phyloP scores from a whole-genome alignment of 164 flowering plant species.

The Echeveria elegans region DNA sequence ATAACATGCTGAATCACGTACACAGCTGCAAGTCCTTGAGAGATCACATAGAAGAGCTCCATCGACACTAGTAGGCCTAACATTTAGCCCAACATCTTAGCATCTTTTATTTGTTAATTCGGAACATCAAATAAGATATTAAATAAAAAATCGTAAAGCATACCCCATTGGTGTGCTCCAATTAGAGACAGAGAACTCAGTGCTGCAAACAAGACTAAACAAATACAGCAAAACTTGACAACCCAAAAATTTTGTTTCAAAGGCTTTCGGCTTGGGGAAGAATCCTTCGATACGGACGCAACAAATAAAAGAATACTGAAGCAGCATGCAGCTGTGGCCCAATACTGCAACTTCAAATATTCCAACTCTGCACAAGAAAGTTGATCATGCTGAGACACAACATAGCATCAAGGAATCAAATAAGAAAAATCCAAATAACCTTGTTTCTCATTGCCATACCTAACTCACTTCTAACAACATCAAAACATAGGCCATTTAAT shows the following conservation, averaged over 20 bases:
- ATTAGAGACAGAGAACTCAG: slow-evolving; percentile 40
- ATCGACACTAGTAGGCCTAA: slow-evolving; percentile 33
- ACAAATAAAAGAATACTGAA: slow-evolving; percentile 56
- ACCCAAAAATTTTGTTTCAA: slow-evolving; percentile 13
- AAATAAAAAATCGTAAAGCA: slow-evolving; percentile 9
- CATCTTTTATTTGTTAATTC: not conserved
- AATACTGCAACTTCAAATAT: slow-evolving; percentile 57
- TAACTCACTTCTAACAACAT: too few species aligned
- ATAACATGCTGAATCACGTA: slow-evolving; percentile 58
- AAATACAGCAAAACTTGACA: slow-evolving; percentile 21
- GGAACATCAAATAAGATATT: not conserved
- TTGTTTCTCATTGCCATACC: too few species aligned
- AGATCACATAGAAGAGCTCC: slow-evolving; percentile 47
- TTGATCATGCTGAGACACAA: not conserved
- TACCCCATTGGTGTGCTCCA: slow-evolving; percentile 35
- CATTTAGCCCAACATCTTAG: not conserved
- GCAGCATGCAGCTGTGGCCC: slow-evolving; percentile 61
- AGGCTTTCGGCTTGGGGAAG: slow-evolving; percentile 8
- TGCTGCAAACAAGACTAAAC: slow-evolving; percentile 21
- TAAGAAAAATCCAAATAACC: too few species aligned
- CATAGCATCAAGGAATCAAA: too few species aligned
- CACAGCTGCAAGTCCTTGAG: slow-evolving; percentile 65
- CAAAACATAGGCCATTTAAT: too few species aligned
- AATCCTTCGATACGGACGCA: slow-evolving; percentile 15
- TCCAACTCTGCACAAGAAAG: slow-evolving; percentile 43